phyloP scores from a whole-genome alignment of 306 rosid genomes.

The Prunus campanulata region DNA sequence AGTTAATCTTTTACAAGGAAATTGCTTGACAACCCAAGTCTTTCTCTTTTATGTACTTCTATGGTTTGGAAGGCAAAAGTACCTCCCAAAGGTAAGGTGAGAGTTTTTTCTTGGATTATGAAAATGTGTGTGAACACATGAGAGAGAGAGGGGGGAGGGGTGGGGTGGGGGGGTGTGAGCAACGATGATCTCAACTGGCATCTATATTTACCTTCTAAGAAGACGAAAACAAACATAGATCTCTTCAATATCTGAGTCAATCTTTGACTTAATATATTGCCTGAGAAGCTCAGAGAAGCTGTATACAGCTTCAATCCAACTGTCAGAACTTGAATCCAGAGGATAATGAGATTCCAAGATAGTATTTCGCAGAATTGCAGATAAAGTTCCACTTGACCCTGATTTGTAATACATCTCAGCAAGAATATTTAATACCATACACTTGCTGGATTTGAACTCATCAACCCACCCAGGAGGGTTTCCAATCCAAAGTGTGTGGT shows the following conservation, averaged over 20 bases:
- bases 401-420: conserved; percentile 54
- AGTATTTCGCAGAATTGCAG: conserved; percentile 48
- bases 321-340: conserved; percentile 36
- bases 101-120: background rate
- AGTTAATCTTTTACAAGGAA: too few relatives aligned
- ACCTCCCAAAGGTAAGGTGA: too few relatives aligned
- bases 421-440: conserved; percentile 49
- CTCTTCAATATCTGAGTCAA: conserved; percentile 82
- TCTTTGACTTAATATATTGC: conserved; percentile 68
- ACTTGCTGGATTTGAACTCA: conserved; percentile 60
- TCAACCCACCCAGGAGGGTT: conserved; percentile 81
- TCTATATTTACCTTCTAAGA: conserved; percentile 61
- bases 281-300: conserved; percentile 64
- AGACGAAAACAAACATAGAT: conserved; percentile 81
- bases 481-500: conserved; percentile 67
- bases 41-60: too few relatives aligned
- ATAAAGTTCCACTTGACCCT: conserved; percentile 45
- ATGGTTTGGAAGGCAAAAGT: too few relatives aligned
- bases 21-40: too few relatives aligned
- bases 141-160: background rate
- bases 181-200: background rate
- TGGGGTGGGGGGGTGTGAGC: too few relatives aligned
- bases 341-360: conserved; percentile 41
- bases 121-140: too few relatives aligned
- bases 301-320: conserved; percentile 49